phyloP scores from a whole-genome alignment of 108 stramenopile species.

The Conticribra guillardii region DNA sequence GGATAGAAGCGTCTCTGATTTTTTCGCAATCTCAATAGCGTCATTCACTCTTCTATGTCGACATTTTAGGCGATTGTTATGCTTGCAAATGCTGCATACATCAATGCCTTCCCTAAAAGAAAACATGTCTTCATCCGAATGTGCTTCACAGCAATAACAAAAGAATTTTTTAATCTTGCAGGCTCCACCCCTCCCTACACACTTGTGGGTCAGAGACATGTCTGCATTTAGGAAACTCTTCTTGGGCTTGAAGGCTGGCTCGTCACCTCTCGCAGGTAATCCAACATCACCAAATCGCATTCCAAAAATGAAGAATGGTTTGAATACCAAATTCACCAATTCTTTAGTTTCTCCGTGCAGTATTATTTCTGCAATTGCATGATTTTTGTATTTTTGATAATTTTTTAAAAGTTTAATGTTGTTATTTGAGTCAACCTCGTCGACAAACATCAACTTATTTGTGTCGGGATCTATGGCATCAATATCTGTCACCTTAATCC shows the following conservation, averaged over 20 bases:
- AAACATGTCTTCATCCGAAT: not conserved
- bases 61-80: not conserved
- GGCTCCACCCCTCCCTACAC: not conserved
- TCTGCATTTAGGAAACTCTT: not conserved
- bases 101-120: not conserved
- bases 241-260: not conserved
- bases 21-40: not conserved
- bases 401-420: not conserved
- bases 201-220: not conserved
- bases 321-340: not conserved
- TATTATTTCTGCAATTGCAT: not conserved
- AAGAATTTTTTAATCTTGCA: not conserved
- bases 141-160: not conserved
- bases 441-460: not conserved
- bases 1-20: not conserved
- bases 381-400: not conserved
- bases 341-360: not conserved
- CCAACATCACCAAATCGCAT: not conserved
- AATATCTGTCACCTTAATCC: not conserved
- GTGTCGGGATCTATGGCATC: not conserved
- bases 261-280: not conserved
- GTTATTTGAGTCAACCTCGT: too few species aligned
- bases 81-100: not conserved
- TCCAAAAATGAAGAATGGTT: not conserved
- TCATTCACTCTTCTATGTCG: not conserved